These are phyloP conservation scores for Gloeophyllum trabeum DNA, from an alignment of 768 basidiomycete genomes.

Conservation along the genomic window DNA sequence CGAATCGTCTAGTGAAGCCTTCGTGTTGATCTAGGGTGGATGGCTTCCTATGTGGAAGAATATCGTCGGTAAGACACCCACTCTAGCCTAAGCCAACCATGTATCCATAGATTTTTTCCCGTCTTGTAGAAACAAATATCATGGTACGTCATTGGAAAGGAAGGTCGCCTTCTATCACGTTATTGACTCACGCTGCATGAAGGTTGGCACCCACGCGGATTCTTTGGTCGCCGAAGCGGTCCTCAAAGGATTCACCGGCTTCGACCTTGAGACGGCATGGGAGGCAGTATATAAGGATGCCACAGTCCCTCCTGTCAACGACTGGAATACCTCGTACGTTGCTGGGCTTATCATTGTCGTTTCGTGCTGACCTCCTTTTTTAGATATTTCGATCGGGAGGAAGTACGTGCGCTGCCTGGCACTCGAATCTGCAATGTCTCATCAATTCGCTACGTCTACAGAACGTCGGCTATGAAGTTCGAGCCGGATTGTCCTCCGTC, in stretches of 20 bases:
- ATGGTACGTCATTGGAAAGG: no score
- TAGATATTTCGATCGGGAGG: conserved; percentile 64
- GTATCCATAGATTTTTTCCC: background rate
- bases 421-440: background rate
- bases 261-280: conserved; percentile 57
- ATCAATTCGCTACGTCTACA: conserved; percentile 19
- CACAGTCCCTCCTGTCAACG: conserved; percentile 46
- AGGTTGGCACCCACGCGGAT: conserved; percentile 75
- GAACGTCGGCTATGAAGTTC: conserved; percentile 71
- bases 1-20: background rate
- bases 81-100: background rate
- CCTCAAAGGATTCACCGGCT: conserved; percentile 50
- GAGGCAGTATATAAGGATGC: conserved; percentile 69
- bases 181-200: background rate
- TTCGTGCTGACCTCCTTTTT: conserved; percentile 1
- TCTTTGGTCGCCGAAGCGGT: conserved; percentile 67
- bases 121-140: conserved; percentile 57
- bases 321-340: conserved; percentile 38
- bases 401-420: conserved; percentile 27
- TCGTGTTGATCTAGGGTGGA: conserved; percentile 34
- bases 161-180: background rate
- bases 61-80: conserved; percentile 40
- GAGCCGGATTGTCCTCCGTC: conserved; percentile 64
- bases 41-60: conserved; percentile 94
- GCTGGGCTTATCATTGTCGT: background rate